Base-by-base conservation (phyloP, 768 basidiomycete genomes). In the Rhodocollybia butyracea region DNA sequence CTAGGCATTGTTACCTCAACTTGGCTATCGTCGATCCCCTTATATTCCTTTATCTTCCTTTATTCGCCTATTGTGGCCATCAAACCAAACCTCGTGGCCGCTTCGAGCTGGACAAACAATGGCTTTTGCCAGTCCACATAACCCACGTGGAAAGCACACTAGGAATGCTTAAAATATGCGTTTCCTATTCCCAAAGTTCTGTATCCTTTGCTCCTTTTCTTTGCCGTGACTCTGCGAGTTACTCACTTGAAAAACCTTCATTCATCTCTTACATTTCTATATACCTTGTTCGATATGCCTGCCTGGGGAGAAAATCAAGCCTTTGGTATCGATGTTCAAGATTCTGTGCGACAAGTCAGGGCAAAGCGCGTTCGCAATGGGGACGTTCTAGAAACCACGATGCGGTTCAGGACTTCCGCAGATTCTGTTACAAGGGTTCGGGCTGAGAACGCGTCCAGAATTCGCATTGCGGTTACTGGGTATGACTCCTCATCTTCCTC, bases 381-480 rank as follows among this genome's bases (percentile, higher is more conserved):
- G 21, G 45, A 41, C 11, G 43, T 54, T 11, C 53, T 54, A 26
- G 43, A 45, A 13, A 54, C 53, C 29, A 54, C 53, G 8, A 45
- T 54, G 53, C 31, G 31, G 27, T 54, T 54, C 24, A 46, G 53
- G 32, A 54, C 53, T 54, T 15, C 53, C 1, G 43, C 24, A 24
- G 43, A 42, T n/a, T 54, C 53, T n/a, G 30, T 7, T 22, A 46
- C 43, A n/a, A 41, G 22, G 34, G 53, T 54, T 26, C 27, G 43
- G 19, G 43, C 53, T 1, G 53, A 54, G 32, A 54, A 54, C 26
- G 53, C 53, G 11, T 45, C 41, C 7, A 19, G 32, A 7, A 24
- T 46, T 31, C 53, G 53, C 34, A 54, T 54, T 26, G 46, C 31
- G 30, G 21, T 54, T 32, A 54, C 53, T 22, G 53, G 53, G 53